phyloP scores from a whole-genome alignment of 2,329 filamentous ascomycete genomes.

The Fusarium nisikadoi region DNA sequence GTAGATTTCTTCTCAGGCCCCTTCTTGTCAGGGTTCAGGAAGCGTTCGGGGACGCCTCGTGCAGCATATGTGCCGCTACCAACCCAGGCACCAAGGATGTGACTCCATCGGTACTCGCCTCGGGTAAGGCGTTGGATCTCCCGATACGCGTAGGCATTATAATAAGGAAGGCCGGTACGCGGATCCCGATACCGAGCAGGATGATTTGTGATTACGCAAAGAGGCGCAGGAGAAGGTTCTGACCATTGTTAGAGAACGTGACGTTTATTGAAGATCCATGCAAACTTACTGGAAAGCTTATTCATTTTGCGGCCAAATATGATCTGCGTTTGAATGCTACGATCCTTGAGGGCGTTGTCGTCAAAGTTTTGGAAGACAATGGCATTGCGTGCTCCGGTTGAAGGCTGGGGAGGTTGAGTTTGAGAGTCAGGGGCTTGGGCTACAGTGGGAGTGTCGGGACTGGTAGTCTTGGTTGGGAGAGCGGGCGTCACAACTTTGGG shows the following conservation, averaged over 20 bases:
- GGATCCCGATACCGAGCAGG: constrained; percentile 88
- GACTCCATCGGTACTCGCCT: constrained; percentile 85
- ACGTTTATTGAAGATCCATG: background rate
- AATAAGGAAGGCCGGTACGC: constrained; percentile 82
- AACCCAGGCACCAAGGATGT: constrained; percentile 83
- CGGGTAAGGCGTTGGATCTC: constrained; percentile 79
- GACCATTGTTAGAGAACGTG: constrained; percentile 1
- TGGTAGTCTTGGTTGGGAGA: constrained; percentile 12
- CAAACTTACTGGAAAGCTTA: constrained; percentile 63
- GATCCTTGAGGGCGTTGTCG: constrained; percentile 65
- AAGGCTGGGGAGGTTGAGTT: constrained; percentile 39
- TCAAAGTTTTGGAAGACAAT: constrained; percentile 71
- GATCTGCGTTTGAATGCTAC: constrained; percentile 66
- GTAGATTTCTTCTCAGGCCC: constrained; percentile 38
- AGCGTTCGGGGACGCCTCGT: constrained; percentile 82
- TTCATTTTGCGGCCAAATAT: constrained; percentile 69
- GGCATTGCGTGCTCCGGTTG: constrained; percentile 64
- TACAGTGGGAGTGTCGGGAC: constrained; percentile 14
- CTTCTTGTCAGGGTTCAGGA: constrained; percentile 58
- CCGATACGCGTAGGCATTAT: constrained; percentile 81
- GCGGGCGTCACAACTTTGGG: constrained; percentile 10
- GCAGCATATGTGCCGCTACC: constrained; percentile 74
- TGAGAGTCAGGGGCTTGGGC: constrained; percentile 36
- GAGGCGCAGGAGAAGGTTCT: constrained; percentile 63
- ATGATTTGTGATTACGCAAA: constrained; percentile 86